Percentiles rank a stretch among this genome's conserved stretches.
These are phyloP conservation scores for Baorangia bicolor DNA, from an alignment of 768 basidiomycete genomes.

Conservation along the genomic window DNA sequence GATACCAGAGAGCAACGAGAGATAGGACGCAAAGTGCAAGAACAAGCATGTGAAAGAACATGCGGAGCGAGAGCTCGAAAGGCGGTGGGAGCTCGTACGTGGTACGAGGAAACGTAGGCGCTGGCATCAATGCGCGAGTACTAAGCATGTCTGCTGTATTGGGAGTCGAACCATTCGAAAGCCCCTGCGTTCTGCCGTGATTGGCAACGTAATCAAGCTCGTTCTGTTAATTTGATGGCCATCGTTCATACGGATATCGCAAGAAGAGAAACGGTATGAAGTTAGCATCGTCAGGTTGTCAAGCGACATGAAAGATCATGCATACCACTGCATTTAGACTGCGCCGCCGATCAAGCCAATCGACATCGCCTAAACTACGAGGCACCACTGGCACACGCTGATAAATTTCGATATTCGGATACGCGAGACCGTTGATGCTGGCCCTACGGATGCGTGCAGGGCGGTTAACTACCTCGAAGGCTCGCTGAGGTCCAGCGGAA, in stretches of 20 bases:
- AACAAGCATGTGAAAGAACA: conserved; percentile 56
- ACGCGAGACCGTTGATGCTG: conserved; percentile 42
- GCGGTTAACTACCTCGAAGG: conserved; percentile 52
- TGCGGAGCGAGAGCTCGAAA: conserved; percentile 43
- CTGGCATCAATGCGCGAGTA: conserved; percentile 38
- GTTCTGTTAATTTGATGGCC: conserved; percentile 44
- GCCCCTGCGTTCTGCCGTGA: conserved; percentile 45
- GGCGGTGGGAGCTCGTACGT: conserved; percentile 35
- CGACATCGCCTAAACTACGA: conserved; percentile 65
- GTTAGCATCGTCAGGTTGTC: conserved; percentile 21
- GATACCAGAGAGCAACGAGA: conserved; percentile 57
- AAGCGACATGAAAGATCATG: conserved; percentile 20
- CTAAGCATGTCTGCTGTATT: conserved; percentile 51
- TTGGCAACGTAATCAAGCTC: conserved; percentile 71
- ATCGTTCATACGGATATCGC: conserved; percentile 1
- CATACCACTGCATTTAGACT: conserved; percentile 70
- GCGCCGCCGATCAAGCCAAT: conserved; percentile 75
- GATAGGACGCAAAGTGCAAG: conserved; percentile 58
- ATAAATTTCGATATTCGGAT: conserved; percentile 44
- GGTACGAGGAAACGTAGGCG: conserved; percentile 23
- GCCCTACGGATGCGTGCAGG: conserved; percentile 53
- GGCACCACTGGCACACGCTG: conserved; percentile 45
- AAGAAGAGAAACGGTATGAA: conserved; percentile 7
- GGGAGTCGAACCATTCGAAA: conserved; percentile 44
- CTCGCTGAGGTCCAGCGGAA: conserved; percentile 35